A percentile compares a stretch with the other conserved stretches of the same genome.
phyloP scores from a whole-genome alignment of 2,329 filamentous ascomycete species.

The Talaromyces atroroseus region DNA sequence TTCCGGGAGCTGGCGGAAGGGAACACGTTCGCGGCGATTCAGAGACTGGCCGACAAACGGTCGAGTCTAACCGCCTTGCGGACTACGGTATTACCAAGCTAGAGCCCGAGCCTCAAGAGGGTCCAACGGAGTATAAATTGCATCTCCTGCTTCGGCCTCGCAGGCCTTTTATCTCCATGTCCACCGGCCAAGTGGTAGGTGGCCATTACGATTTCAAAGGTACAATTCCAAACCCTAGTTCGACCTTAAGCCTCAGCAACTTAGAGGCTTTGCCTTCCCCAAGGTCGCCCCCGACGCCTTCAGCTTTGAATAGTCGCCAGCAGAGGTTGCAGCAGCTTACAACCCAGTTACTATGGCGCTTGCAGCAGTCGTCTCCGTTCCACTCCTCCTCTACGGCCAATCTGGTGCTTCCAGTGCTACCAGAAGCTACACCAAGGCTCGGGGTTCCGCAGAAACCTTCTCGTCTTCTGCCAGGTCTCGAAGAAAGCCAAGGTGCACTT shows the following conservation, averaged over 20 bases:
- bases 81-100: conserved; percentile 68
- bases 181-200: conserved; percentile 54
- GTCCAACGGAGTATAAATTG: conserved; percentile 93
- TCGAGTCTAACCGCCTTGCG: conserved; percentile 34
- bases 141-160: conserved; percentile 79
- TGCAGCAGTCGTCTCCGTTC: conserved; percentile 91
- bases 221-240: conserved; percentile 21
- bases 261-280: neutral
- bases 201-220: conserved; percentile 47
- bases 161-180: conserved; percentile 66
- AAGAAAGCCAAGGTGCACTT: conserved; percentile 86
- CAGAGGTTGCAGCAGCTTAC: conserved; percentile 84
- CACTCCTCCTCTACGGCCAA: conserved; percentile 74
- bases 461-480: conserved; percentile 65
- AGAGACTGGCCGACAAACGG: conserved; percentile 35
- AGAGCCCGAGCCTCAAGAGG: conserved; percentile 86
- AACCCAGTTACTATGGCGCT: conserved; percentile 87
- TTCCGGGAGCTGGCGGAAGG: conserved; percentile 21
- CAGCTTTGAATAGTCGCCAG: conserved; percentile 67
- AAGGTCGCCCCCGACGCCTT: conserved; percentile 35
- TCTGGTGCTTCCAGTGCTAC: conserved; percentile 68
- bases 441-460: conserved; percentile 50
- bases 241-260: conserved; percentile 27
- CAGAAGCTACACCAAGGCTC: conserved; percentile 57
- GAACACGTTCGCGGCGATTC: conserved; percentile 24